Evolutionary conservation across 495 filamentous ascomycete species (phyloP), one percentile per base, ranked within the genome.

Genomic region (Cairneyella variabilis): DNA sequence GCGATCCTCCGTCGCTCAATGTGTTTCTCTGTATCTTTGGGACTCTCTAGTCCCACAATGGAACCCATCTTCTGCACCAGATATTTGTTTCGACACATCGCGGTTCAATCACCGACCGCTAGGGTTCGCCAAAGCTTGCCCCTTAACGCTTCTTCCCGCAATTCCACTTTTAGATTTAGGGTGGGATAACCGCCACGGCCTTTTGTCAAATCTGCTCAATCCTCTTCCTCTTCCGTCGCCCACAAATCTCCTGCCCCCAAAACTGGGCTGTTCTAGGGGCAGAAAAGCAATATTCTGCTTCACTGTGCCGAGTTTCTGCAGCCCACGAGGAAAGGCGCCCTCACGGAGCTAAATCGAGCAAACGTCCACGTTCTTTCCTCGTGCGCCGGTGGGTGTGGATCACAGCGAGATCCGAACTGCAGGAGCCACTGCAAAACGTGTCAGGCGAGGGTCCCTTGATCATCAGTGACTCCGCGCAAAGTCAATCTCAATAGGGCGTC

Each of bases 1-100:
- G 34, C 47, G 32, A 30, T 34, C 14, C 21, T n/a, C 34, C 21
- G 30, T 23, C 39, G 18, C 30, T 39, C 16, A n/a, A 18, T 38
- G 34, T 21, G 26, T 37, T 25, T 26, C 30, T 50, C 16, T 26
- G 47, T 34, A 50, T 50, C 47, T 50, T 34, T 37, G 47, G 47
- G 47, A 50, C 23, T 38, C 23, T 26, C 47, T 39, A 25, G 30
- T 40, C 46, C 34, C 23, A 26, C 32, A 39, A 3, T 22, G 22
- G 47, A n/a, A 44, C 7, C 28, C 41, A 44, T 44, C 41, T 44
- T 23, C 41, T 44, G 41, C 41, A 23, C 41, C 41, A 23, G 41
- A 44, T 44, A 44, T n/a, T 44, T 44, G 41, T 44, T 44, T 44
- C 41, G 12, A 25, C 7, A 14, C 28, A 6, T 32, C 28, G 14